phyloP scores from a whole-genome alignment of 495 filamentous ascomycete species.

The Cairneyella variabilis region DNA sequence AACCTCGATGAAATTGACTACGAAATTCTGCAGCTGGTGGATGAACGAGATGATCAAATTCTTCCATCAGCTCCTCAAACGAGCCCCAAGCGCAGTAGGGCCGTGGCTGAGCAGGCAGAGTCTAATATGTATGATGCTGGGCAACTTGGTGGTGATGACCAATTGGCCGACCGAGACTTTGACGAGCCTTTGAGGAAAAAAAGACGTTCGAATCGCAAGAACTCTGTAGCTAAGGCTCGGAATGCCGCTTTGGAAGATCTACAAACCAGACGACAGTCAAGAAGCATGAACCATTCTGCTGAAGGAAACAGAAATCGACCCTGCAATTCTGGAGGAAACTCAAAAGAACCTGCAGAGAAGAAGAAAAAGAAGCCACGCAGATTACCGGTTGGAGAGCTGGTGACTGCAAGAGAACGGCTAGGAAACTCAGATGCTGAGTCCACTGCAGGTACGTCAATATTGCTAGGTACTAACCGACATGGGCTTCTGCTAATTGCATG shows the following conservation, averaged over 20 bases:
- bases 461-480: too few relatives aligned
- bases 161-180: background rate
- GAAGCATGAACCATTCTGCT: background rate
- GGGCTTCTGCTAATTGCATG: too few relatives aligned
- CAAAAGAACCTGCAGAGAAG: background rate
- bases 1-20: background rate
- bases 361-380: constrained; percentile 9
- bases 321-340: too few relatives aligned
- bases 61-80: background rate
- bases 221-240: background rate
- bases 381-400: constrained; percentile 11
- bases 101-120: too few relatives aligned
- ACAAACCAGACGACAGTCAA: background rate
- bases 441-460: background rate
- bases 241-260: background rate
- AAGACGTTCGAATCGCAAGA: background rate
- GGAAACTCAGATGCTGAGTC: background rate
- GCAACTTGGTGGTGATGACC: background rate
- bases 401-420: constrained; percentile 5
- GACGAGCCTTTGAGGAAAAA: constrained; percentile 2
- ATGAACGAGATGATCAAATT: background rate
- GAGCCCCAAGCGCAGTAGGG: background rate
- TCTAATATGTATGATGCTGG: background rate
- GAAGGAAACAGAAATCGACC: too few relatives aligned
- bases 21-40: constrained; percentile 2